Percentiles rank a stretch among this genome's conserved stretches.
phyloP scores from a whole-genome alignment of 371 early-diverging fungal species.

The Mortierella sp. region DNA sequence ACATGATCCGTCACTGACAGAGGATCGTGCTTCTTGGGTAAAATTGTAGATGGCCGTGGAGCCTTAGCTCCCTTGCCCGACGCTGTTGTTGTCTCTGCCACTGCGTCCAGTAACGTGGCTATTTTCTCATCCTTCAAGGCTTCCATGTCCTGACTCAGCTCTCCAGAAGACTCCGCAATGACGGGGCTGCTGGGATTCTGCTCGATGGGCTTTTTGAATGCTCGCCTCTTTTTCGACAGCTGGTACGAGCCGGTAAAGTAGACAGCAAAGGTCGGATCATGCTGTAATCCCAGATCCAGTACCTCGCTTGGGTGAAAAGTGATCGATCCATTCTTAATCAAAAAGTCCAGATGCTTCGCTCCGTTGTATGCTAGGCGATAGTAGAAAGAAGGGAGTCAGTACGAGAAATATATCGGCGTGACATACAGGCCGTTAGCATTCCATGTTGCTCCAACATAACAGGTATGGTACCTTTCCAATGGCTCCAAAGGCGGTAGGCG shows the following conservation, averaged over 20 bases:
- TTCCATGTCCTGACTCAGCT: neutral
- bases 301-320: slow-evolving; percentile 49
- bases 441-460: no score
- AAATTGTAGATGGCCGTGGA: slow-evolving; percentile 5
- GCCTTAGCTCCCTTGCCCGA: neutral
- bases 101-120: neutral
- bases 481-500: slow-evolving; percentile 84
- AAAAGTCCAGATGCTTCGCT: slow-evolving; percentile 66
- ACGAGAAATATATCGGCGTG: neutral
- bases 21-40: slow-evolving; percentile 29
- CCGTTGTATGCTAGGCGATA: slow-evolving; percentile 70
- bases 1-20: slow-evolving; percentile 49
- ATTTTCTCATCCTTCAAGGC: neutral
- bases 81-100: neutral
- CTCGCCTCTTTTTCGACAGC: slow-evolving; percentile 27
- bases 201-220: neutral
- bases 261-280: slow-evolving; percentile 62
- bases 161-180: slow-evolving; percentile 50
- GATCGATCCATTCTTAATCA: slow-evolving; percentile 52
- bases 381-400: neutral
- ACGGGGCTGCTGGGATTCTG: slow-evolving; percentile 18
- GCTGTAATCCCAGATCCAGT: slow-evolving; percentile 55
- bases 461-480: slow-evolving; percentile 76
- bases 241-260: slow-evolving; percentile 48
- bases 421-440: no score